Evolutionary conservation across 805 yeast species (phyloP).

Genomic region (Millerozyma miso): DNA sequence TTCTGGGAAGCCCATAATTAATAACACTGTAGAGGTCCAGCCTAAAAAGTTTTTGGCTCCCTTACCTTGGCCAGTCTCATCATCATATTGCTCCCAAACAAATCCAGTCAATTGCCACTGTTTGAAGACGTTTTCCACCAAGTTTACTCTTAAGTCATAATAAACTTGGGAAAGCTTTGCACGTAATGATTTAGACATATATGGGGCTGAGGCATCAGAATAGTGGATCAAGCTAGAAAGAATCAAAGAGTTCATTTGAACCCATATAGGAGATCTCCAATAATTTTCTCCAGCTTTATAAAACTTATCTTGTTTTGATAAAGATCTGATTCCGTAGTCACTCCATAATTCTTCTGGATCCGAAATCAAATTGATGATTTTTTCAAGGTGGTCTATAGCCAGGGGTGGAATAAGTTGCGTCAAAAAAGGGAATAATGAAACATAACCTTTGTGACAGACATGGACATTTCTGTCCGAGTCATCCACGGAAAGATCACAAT

Average conservation of each 20-base stretch:
- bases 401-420: constrained; percentile 55
- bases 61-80: constrained; percentile 64
- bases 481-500: constrained; percentile 81
- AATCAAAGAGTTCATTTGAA: constrained; percentile 80
- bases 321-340: constrained; percentile 73
- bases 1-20: constrained; percentile 82
- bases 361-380: constrained; percentile 52
- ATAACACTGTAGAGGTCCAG: constrained; percentile 82
- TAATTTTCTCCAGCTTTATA: constrained; percentile 84
- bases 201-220: constrained; percentile 21
- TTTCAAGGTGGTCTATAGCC: constrained; percentile 42
- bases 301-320: constrained; percentile 59
- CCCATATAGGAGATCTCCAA: constrained; percentile 96
- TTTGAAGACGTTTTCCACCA: constrained; percentile 63
- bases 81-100: constrained; percentile 90
- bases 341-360: constrained; percentile 78
- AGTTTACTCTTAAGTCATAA: constrained; percentile 53
- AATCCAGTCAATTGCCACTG: constrained; percentile 75
- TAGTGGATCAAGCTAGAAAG: constrained; percentile 69
- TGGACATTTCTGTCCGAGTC: constrained; percentile 60
- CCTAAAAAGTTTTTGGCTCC: constrained; percentile 91
- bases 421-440: constrained; percentile 80
- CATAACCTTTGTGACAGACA: constrained; percentile 89
- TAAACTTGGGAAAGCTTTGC: constrained; percentile 41
- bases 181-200: constrained; percentile 34